A percentile compares a stretch with the other conserved stretches of the same genome.
These are phyloP conservation scores for Hibiscus trionum DNA, from an alignment of 345 rosid genomes.

Conservation along the genomic window DNA sequence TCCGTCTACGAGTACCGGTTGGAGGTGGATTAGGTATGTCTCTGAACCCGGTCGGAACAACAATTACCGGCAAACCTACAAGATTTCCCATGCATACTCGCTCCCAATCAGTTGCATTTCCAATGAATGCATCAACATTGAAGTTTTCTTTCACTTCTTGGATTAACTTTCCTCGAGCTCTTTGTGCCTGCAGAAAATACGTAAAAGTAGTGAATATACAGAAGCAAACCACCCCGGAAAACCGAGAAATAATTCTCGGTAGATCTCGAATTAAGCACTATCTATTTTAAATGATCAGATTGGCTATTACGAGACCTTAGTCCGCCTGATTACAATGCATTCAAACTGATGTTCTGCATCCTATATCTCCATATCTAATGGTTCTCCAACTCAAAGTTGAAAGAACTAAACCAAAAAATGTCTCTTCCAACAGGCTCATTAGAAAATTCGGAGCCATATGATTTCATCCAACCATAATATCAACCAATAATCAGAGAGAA, in stretches of 20 bases:
- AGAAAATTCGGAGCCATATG: not conserved
- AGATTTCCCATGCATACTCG: slow-evolving; percentile 84
- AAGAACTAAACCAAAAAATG: too few species aligned
- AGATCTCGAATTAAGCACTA: not conserved
- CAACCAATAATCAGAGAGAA: not conserved
- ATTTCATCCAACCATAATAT: not conserved
- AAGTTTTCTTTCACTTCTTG: slow-evolving; percentile 49
- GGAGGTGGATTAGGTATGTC: slow-evolving; percentile 49
- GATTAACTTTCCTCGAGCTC: slow-evolving; percentile 68
- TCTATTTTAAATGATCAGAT: too few species aligned
- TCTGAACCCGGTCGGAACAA: slow-evolving; percentile 59
- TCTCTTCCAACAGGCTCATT: not conserved
- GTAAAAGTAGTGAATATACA: not conserved
- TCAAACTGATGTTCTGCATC: not conserved
- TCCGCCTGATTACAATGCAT: not conserved
- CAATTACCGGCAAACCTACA: slow-evolving; percentile 69
- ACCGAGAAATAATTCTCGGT: too few species aligned
- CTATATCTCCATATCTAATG: not conserved
- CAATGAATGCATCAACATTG: slow-evolving; percentile 37
- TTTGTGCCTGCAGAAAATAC: slow-evolving; percentile 51
- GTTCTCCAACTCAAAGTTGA: too few species aligned
- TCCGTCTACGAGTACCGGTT: slow-evolving; percentile 44
- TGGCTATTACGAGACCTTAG: not conserved
- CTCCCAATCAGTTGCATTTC: slow-evolving; percentile 89
- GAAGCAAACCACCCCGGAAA: too few species aligned